These are phyloP conservation scores for Aureobasidium sp. DNA, from an alignment of 2,329 filamentous ascomycete genomes.

Conservation along the genomic window DNA sequence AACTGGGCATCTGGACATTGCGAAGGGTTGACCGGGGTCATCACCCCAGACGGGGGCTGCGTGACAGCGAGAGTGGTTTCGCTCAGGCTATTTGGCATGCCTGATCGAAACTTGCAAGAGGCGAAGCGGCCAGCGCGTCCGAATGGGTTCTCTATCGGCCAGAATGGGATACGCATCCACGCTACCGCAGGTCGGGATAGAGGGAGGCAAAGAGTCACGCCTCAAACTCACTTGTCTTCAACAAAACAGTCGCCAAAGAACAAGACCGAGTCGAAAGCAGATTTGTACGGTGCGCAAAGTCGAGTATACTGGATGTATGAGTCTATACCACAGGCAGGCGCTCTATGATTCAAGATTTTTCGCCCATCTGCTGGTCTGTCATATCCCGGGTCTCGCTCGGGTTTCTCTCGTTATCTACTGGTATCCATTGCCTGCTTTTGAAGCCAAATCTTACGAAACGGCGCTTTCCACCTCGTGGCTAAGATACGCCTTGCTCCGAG, in stretches of 20 bases:
- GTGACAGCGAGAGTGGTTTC: slow-evolving; percentile 10
- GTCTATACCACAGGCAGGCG: not conserved
- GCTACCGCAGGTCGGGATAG: not conserved
- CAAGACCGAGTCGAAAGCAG: not conserved
- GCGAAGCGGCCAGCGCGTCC: slow-evolving; percentile 10
- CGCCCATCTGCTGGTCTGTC: not conserved
- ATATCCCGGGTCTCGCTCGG: not conserved
- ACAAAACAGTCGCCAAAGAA: not conserved
- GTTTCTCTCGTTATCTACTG: not conserved
- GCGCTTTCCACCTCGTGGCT: not conserved
- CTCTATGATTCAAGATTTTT: not conserved
- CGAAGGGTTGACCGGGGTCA: slow-evolving; percentile 8
- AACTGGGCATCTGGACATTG: not conserved
- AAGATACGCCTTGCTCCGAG: not conserved
- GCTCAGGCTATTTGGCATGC: slow-evolving; percentile 8
- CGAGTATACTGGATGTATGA: not conserved
- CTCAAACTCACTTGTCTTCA: not conserved
- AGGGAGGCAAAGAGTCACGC: not conserved
- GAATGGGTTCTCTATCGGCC: not conserved
- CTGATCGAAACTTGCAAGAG: not conserved
- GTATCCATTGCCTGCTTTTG: not conserved
- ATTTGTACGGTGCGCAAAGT: not conserved
- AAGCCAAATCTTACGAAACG: not conserved
- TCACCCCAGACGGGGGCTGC: slow-evolving; percentile 4
- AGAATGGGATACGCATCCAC: slow-evolving; percentile 5